A percentile compares a stretch with the other conserved stretches of the same genome.
Evolutionary conservation across 1,284 basidiomycete species (phyloP).

Genomic region (Moesziomyces aphidis): DNA sequence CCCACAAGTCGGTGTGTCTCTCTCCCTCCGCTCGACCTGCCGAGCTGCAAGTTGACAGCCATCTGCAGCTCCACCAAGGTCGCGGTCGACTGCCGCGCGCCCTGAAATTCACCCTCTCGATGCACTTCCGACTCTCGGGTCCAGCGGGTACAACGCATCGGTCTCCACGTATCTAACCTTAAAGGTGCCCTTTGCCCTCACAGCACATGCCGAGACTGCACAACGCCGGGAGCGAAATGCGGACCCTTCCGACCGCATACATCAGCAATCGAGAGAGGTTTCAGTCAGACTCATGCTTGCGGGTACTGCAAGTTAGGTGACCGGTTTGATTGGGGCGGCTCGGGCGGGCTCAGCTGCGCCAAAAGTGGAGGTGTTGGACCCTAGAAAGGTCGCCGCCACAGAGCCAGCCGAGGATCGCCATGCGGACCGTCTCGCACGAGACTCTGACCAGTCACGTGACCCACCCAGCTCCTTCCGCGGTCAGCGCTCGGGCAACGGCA

Average conservation of each 20-base stretch:
- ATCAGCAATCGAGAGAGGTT: neutral
- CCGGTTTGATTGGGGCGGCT: too few species aligned
- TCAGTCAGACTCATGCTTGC: neutral
- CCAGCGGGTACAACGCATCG: too few species aligned
- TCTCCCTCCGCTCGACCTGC: neutral
- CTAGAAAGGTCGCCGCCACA: neutral
- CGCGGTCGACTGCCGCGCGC: neutral
- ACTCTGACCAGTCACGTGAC: constrained; percentile 13
- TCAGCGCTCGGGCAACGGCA: constrained; percentile 4
- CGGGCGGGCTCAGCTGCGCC: neutral
- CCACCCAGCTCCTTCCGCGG: neutral
- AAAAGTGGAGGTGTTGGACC: constrained; percentile 33
- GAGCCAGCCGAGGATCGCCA: too few species aligned
- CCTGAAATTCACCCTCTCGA: neutral
- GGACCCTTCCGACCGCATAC: neutral
- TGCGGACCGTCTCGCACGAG: constrained; percentile 14
- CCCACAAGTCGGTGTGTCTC: too few species aligned
- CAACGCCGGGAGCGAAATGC: too few species aligned
- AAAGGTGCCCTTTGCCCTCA: constrained; percentile 1
- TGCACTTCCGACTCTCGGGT: neutral
- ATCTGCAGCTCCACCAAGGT: neutral
- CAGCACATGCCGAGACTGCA: too few species aligned
- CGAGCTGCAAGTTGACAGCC: constrained; percentile 11
- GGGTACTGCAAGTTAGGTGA: too few species aligned
- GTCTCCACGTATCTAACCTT: constrained; percentile 1